Evolutionary conservation across 1,139 yeast genomes (phyloP).

Genomic region (Lodderomyces elongisporus): DNA sequence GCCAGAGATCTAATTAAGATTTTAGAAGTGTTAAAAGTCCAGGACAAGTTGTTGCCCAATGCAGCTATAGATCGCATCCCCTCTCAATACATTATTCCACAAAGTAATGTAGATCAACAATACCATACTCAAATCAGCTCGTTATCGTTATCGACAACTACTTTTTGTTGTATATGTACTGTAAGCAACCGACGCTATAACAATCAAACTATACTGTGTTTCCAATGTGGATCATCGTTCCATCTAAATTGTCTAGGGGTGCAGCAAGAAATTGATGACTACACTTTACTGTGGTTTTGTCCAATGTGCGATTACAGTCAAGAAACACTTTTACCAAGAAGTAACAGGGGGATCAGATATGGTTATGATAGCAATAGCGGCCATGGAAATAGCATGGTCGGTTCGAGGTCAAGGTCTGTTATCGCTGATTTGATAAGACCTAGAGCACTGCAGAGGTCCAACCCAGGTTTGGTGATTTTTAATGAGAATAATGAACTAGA

Average conservation of each 20-base stretch:
- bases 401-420: too few species aligned
- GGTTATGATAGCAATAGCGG: too few species aligned
- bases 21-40: conserved; percentile 17
- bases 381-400: not conserved
- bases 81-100: conserved; percentile 24
- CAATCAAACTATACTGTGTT: conserved; percentile 23
- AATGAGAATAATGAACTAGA: conserved; percentile 34
- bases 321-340: conserved; percentile 15
- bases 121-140: not conserved
- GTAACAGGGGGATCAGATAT: not conserved
- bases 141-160: conserved; percentile 7
- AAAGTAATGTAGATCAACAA: not conserved
- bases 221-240: conserved; percentile 30
- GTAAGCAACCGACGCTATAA: conserved; percentile 10
- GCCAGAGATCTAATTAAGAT: conserved; percentile 8
- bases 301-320: conserved; percentile 41
- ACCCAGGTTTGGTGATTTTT: conserved; percentile 24
- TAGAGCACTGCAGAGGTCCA: too few species aligned
- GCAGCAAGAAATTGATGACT: conserved; percentile 7
- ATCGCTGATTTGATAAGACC: not conserved
- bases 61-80: conserved; percentile 41
- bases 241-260: conserved; percentile 31
- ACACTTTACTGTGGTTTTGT: conserved; percentile 31
- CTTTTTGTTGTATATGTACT: conserved; percentile 31
- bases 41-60: conserved; percentile 30